Evolutionary conservation across 2,329 filamentous ascomycete genomes (phyloP).

Genomic region (Scleromitrula shiraiana): DNA sequence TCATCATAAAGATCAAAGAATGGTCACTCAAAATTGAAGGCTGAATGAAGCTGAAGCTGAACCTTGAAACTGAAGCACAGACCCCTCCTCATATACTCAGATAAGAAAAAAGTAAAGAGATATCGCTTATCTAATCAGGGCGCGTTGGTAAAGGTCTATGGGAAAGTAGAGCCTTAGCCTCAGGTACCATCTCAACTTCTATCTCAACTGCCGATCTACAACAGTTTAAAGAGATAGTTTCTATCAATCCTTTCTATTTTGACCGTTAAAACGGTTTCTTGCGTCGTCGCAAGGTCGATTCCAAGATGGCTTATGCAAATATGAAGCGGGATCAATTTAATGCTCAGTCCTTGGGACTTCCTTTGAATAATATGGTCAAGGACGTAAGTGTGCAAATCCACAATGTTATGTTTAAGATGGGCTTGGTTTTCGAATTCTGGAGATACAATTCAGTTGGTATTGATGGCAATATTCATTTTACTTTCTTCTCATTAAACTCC

Average conservation of each 20-base stretch:
- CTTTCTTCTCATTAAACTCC: not conserved
- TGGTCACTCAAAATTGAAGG: no score
- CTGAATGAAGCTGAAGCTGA: no score
- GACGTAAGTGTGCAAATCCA: constrained; percentile 41
- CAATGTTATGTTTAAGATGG: not conserved
- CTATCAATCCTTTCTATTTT: no score
- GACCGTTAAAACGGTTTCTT: no score
- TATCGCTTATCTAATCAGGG: not conserved
- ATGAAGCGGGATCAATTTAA: constrained; percentile 46
- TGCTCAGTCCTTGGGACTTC: constrained; percentile 57
- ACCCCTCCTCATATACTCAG: no score
- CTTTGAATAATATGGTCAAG: constrained; percentile 58
- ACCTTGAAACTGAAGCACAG: no score
- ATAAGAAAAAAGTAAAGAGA: not conserved
- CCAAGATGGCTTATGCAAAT: constrained; percentile 7
- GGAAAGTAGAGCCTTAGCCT: no score
- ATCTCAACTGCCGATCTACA: constrained; percentile 1
- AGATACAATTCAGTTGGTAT: not conserved
- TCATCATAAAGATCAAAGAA: no score
- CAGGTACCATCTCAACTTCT: constrained; percentile 1
- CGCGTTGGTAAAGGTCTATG: no score
- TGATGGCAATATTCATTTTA: not conserved
- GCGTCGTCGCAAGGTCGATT: constrained; percentile 4
- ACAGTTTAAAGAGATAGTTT: no score
- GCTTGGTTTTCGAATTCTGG: not conserved